A percentile compares a stretch with the other conserved stretches of the same genome.
Evolutionary conservation across 129 eudicot species (phyloP).

Genomic region (Erigeron canadensis): DNA sequence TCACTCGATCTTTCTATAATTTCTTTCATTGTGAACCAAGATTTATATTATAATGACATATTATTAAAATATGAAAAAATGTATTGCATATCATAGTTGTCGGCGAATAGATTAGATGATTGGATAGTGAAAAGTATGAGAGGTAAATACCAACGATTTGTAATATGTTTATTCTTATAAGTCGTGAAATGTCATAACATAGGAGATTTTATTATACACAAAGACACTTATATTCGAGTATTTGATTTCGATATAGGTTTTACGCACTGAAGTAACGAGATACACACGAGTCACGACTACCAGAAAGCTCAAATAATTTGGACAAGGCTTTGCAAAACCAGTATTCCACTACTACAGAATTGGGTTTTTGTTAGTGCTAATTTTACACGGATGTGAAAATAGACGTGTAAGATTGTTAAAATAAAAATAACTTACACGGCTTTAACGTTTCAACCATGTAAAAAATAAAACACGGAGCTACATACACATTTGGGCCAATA

Average conservation of each 20-base stretch:
- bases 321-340: neutral
- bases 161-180: neutral
- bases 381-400: no score
- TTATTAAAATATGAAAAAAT: conserved; percentile 12
- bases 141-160: neutral
- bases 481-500: no score
- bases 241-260: neutral
- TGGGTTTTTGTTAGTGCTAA: no score
- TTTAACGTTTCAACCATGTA: no score
- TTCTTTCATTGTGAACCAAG: conserved; percentile 19
- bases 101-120: conserved; percentile 5
- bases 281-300: no score
- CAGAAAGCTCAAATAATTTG: neutral
- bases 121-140: neutral
- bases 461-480: no score
- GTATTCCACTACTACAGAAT: no score
- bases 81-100: conserved; percentile 3
- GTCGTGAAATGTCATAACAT: neutral
- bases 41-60: neutral
- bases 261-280: no score
- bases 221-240: neutral
- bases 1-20: conserved; percentile 3
- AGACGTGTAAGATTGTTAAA: no score
- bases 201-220: neutral
- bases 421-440: no score